Conservation (phyloP, 768 basidiomycete species). For the Lactarius sanguifluus region DNA sequence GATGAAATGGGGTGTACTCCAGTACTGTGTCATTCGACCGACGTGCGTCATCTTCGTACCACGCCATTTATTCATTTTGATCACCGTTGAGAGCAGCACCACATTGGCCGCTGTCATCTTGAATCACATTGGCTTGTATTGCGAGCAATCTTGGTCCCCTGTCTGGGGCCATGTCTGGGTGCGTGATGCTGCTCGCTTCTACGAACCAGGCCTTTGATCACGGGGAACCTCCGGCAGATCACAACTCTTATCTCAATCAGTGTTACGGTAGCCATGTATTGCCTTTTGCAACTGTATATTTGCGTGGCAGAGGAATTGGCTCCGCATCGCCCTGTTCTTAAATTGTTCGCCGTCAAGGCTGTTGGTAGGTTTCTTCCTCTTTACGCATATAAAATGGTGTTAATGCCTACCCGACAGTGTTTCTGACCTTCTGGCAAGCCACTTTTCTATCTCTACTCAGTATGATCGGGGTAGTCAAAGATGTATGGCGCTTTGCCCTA, state of each 20-base stretch:
- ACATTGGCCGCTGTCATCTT: slow-evolving; percentile 62
- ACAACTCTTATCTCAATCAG: slow-evolving; percentile 62
- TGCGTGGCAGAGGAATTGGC: slow-evolving; percentile 53
- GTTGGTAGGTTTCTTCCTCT: slow-evolving; percentile 48
- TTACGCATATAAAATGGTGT: not conserved
- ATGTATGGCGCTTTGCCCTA: slow-evolving; percentile 41
- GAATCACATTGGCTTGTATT: slow-evolving; percentile 67
- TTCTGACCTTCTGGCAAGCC: slow-evolving; percentile 78
- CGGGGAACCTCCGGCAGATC: slow-evolving; percentile 42
- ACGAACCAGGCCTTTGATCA: not conserved
- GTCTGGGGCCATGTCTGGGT: slow-evolving; percentile 72
- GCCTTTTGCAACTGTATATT: slow-evolving; percentile 68
- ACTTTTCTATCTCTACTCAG: slow-evolving; percentile 56
- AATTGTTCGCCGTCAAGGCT: slow-evolving; percentile 71
- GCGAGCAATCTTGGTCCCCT: slow-evolving; percentile 66
- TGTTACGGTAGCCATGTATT: slow-evolving; percentile 78
- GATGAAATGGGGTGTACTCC: slow-evolving; percentile 76
- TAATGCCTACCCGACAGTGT: slow-evolving; percentile 42
- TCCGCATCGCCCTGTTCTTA: slow-evolving; percentile 60
- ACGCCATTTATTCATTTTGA: not conserved
- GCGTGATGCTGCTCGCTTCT: slow-evolving; percentile 28
- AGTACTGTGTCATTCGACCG: slow-evolving; percentile 68
- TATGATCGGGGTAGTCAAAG: slow-evolving; percentile 60
- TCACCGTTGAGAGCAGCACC: slow-evolving; percentile 39
- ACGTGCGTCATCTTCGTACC: slow-evolving; percentile 38